Percentiles rank a stretch among this genome's conserved stretches.
phyloP scores from a whole-genome alignment of 441 rosid species.

The Cnidoscolus chayamansa region DNA sequence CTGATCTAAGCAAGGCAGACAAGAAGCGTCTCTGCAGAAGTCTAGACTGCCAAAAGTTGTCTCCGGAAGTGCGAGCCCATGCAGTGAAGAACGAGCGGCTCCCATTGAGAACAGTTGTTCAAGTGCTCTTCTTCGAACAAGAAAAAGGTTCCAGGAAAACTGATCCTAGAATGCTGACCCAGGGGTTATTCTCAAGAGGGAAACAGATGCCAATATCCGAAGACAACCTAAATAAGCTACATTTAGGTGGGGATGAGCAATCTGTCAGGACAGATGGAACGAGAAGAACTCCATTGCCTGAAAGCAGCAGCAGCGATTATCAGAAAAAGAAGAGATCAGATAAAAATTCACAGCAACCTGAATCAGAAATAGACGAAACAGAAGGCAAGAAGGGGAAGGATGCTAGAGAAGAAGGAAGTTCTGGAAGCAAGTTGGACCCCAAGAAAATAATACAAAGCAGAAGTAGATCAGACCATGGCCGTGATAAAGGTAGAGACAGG shows the following conservation, averaged over 20 bases:
- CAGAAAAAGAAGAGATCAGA: conserved; percentile 35
- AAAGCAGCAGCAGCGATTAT: conserved; percentile 37
- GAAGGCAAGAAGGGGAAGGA: conserved; percentile 37
- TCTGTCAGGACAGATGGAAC: background rate
- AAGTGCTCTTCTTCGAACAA: conserved; percentile 86
- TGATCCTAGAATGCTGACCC: conserved; percentile 31
- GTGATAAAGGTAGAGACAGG: conserved; percentile 49
- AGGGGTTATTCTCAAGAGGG: conserved; percentile 33
- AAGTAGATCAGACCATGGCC: conserved; percentile 43
- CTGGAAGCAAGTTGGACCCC: conserved; percentile 30
- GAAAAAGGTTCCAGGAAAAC: conserved; percentile 48
- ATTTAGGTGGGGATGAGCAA: conserved; percentile 31
- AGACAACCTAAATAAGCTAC: conserved; percentile 35
- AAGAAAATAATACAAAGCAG: conserved; percentile 35
- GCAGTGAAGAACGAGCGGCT: conserved; percentile 93
- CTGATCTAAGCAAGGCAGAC: conserved; percentile 73
- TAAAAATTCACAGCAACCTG: background rate
- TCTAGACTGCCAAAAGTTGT: conserved; percentile 85
- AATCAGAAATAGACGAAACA: conserved; percentile 30
- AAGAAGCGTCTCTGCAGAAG: conserved; percentile 75
- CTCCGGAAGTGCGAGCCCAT: conserved; percentile 81
- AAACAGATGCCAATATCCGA: conserved; percentile 30
- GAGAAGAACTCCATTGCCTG: conserved; percentile 26
- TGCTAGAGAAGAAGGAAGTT: conserved; percentile 32
- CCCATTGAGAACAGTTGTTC: conserved; percentile 93